Evolutionary conservation across 2,329 filamentous ascomycete species (phyloP).

Genomic region (Aspergillus versicolor): DNA sequence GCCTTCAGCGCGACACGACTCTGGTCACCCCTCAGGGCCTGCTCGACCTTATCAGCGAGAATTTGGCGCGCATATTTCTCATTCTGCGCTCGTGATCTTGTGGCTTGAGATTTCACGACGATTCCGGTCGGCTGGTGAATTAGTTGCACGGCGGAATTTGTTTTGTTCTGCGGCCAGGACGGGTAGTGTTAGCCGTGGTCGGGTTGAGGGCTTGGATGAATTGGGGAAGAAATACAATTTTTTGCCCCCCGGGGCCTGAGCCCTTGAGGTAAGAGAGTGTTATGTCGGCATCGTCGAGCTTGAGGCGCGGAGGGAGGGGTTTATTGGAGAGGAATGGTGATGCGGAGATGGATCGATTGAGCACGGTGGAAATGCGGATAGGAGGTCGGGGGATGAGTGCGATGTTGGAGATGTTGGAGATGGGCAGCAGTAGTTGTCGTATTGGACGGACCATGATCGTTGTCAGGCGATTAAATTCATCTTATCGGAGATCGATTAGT

Average conservation of each 20-base stretch:
- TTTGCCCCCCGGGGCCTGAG: slow-evolving; percentile 89
- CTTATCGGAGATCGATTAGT: not conserved
- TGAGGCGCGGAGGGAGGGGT: slow-evolving; percentile 72
- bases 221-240: slow-evolving; percentile 62
- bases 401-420: not conserved
- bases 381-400: not conserved
- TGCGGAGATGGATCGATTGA: slow-evolving; percentile 22
- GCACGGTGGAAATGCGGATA: not conserved
- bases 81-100: slow-evolving; percentile 82
- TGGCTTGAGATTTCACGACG: slow-evolving; percentile 91
- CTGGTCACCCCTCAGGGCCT: slow-evolving; percentile 69
- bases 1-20: slow-evolving; percentile 80
- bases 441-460: slow-evolving; percentile 7
- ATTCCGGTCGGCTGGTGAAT: slow-evolving; percentile 87
- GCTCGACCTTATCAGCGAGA: slow-evolving; percentile 75
- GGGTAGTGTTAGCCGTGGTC: not conserved
- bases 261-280: slow-evolving; percentile 86
- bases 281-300: slow-evolving; percentile 75
- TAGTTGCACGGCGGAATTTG: slow-evolving; percentile 88
- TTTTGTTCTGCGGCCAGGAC: slow-evolving; percentile 72
- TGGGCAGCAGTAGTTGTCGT: slow-evolving; percentile 1
- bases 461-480: slow-evolving; percentile 3
- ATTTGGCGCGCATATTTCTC: slow-evolving; percentile 78
- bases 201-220: not conserved
- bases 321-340: slow-evolving; percentile 43